These are phyloP conservation scores for Lipomyces anomalus DNA, from an alignment of 805 yeast genomes.

Conservation along the genomic window DNA sequence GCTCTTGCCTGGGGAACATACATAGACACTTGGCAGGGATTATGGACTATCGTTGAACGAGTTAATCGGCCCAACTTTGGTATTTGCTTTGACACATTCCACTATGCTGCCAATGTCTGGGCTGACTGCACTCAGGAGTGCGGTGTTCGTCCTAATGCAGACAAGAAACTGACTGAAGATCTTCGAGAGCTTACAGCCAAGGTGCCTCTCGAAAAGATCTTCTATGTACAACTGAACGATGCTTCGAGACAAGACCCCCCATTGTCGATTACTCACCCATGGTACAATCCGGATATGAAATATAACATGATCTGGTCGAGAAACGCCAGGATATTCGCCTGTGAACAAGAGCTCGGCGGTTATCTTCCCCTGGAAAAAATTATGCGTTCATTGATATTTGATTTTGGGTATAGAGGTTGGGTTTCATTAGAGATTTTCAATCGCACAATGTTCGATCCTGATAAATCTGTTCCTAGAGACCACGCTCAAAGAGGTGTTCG, in stretches of 20 bases:
- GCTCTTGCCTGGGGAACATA: constrained; percentile 31
- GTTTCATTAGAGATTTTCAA: constrained; percentile 3
- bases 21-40: constrained; percentile 22
- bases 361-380: constrained; percentile 5
- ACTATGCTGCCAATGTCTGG: constrained; percentile 25
- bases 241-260: constrained; percentile 9
- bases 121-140: constrained; percentile 12
- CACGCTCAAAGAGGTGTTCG: constrained; percentile 5
- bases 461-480: neutral
- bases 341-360: constrained; percentile 4
- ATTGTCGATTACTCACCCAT: constrained; percentile 3
- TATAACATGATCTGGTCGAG: constrained; percentile 10
- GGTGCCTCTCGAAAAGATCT: constrained; percentile 25
- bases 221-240: constrained; percentile 32
- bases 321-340: constrained; percentile 7
- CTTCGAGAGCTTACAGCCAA: constrained; percentile 10
- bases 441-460: constrained; percentile 1
- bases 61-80: constrained; percentile 31
- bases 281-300: neutral
- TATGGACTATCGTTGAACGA: constrained; percentile 23
- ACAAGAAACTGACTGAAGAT: constrained; percentile 4
- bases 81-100: constrained; percentile 32
- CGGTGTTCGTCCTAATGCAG: constrained; percentile 12
- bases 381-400: neutral
- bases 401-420: constrained; percentile 2